phyloP scores from a whole-genome alignment of 1,284 basidiomycete genomes.

The Lentinula novae-zelandiae region DNA sequence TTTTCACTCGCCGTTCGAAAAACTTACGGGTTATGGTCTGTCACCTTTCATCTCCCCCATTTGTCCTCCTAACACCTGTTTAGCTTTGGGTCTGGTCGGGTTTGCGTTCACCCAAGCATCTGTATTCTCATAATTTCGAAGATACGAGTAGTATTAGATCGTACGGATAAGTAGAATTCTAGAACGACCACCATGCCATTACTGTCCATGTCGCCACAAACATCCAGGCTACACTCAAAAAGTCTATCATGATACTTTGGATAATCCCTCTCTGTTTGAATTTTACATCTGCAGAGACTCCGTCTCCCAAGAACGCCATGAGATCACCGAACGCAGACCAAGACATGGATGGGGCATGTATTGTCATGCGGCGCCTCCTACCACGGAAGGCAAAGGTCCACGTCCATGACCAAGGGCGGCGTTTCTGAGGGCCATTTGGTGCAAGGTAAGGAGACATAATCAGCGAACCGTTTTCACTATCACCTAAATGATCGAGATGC shows the following conservation, averaged over 20 bases:
- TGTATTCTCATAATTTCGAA: background rate
- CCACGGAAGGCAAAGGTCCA: constrained; percentile 41
- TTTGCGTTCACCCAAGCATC: constrained; percentile 34
- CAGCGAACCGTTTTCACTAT: background rate
- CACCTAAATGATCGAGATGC: background rate
- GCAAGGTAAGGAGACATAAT: background rate
- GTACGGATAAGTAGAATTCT: constrained; percentile 13
- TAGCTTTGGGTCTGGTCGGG: constrained; percentile 41
- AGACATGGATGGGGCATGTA: constrained; percentile 28
- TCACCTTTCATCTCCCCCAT: constrained; percentile 19
- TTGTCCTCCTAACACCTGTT: background rate
- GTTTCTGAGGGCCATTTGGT: background rate
- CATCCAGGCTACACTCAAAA: constrained; percentile 30
- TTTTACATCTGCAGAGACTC: constrained; percentile 17
- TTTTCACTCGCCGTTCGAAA: constrained; percentile 84
- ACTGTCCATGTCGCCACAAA: constrained; percentile 29
- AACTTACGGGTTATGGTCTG: constrained; percentile 80
- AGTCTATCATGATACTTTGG: constrained; percentile 26
- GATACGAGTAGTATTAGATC: background rate
- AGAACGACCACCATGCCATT: constrained; percentile 34
- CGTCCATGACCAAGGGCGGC: constrained; percentile 26
- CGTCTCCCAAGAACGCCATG: constrained; percentile 16
- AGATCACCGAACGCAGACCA: constrained; percentile 19
- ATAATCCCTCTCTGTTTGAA: constrained; percentile 22
- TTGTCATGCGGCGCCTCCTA: constrained; percentile 35